These are phyloP conservation scores for Apiospora kogelbergensis DNA, from an alignment of 2,329 filamentous ascomycete species.

Conservation along the genomic window DNA sequence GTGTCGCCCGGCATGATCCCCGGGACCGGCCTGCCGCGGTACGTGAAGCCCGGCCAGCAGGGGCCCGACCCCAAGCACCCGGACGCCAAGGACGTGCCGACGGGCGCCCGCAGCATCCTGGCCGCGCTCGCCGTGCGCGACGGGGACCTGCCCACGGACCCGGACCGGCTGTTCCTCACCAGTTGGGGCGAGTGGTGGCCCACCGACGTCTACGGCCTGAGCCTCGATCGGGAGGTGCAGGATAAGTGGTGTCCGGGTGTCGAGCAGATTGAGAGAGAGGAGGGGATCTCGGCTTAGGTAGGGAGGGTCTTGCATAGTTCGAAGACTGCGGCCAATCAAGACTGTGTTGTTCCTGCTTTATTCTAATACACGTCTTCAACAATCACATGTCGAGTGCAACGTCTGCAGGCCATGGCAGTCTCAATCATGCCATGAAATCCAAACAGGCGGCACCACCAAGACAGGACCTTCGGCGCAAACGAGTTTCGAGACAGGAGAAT, in stretches of 20 bases:
- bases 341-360: too few species aligned
- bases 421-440: too few species aligned
- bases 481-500: too few species aligned
- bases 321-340: too few species aligned
- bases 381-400: too few species aligned
- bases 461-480: too few species aligned
- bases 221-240: conserved; percentile 47
- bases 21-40: conserved; percentile 37
- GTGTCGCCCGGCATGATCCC: conserved; percentile 55
- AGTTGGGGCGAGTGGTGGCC: conserved; percentile 60
- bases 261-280: conserved; percentile 49
- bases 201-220: conserved; percentile 40
- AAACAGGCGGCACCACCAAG: too few species aligned
- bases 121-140: conserved; percentile 37
- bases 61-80: background rate
- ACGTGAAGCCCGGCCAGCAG: background rate
- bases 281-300: conserved; percentile 21
- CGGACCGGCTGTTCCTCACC: conserved; percentile 52
- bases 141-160: conserved; percentile 49
- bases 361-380: too few species aligned
- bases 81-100: background rate
- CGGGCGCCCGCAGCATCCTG: conserved; percentile 45
- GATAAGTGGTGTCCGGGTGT: conserved; percentile 50
- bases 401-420: too few species aligned
- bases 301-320: background rate